Evolutionary conservation across 805 yeast genomes (phyloP), one percentile per base, ranked within the genome.

Genomic region (Wickerhamiella azyma): DNA sequence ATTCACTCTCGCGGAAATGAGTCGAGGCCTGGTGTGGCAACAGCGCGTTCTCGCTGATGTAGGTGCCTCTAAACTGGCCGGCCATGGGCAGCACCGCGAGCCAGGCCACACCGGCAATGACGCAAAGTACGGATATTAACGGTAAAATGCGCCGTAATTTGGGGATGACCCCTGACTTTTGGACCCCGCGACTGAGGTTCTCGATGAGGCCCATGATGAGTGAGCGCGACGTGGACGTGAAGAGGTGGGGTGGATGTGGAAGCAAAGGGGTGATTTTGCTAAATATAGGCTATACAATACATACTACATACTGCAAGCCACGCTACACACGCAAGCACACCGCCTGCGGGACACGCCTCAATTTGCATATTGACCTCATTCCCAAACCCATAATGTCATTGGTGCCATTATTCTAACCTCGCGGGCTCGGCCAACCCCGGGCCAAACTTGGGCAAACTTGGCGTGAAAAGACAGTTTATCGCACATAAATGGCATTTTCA

Each of bases 21-120:
- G 94, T 79, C 54, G 80, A 79, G 2, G 92, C 97, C 61, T 92
- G 97, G 0, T 94, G 88, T 7, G 99, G 96, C 84, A 92, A 79
- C 60, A 92, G 68, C 28, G 99, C 99, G 63, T 92, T 92, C 59
- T 92, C 99, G 7, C 94, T 81, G 10, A 88, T 81, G 61, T 92
- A 92, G 2, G 96, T 85, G 51, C 70, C 64, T 46, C 96, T 69
- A 60, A 67, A 85, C 58, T 84, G 85, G 17, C 96, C 97, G 14
- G 81, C 81, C 54, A 77, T 51, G 0, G 97, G 96, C 42, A 86
- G 66, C 18, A 64, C 55, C 5, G 71, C 63, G 11, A 92, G 65
- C 76, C 82, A 74, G 0, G 66, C 58, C 9, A 77, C 53, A 6
- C 85, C 83, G 9, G 51, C 49, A 3, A 60, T 13, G 7, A 53